Evolutionary conservation across 371 early-diverging fungal species (phyloP), one percentile per base, ranked within the genome.

Genomic region (Zopfochytrium polystomum): DNA sequence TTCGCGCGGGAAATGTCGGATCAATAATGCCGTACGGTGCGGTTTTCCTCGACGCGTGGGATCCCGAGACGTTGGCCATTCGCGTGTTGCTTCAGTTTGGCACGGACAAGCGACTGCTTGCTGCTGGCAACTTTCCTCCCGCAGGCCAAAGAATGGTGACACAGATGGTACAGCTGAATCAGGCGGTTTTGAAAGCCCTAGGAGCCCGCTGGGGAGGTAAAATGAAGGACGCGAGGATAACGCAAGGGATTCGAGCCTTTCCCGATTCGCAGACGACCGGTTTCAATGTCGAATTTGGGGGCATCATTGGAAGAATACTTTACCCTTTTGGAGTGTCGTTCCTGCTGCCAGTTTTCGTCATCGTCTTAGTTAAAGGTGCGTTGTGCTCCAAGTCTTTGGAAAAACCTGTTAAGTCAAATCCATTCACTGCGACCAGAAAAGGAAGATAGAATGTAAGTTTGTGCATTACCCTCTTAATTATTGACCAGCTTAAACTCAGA

Each of bases 251-350:
- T 53, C 66, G 86, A 13, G 73, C 74, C 30, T 74, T 87, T 67
- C 89, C 89, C 11, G 53, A 72, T 38, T 23, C 66, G 31, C 9
- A 26, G 30, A 62, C 54, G 9, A 76, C 77, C 11, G 70, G 67
- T 25, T 48, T 80, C 18, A 62, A 70, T 5, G 22, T 85, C 43
- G 77, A 81, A 2, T 66, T 83, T 57, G 83, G 79, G 4, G 70
- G 80, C 1, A 29, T 80, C 20, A 63, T 87, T 52, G 88, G 87
- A 6, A 49, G 81, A 23, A 76, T 83, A 42, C 52, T 87, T 35
- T 88, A 79, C 66, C 90, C 90, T 18, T 89, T 87, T 59, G 90
- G 86, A 18, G 75, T 89, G 11, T 79, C 81, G 6, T 89, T 89
- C 70, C 59, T 89, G 68, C 63, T 89, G n/a, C 87, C 88, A 25